Percentiles rank a stretch among this genome's conserved stretches.
Conservation (phyloP, 495 filamentous ascomycete genomes). For the Barbatosphaeria neglecta region DNA sequence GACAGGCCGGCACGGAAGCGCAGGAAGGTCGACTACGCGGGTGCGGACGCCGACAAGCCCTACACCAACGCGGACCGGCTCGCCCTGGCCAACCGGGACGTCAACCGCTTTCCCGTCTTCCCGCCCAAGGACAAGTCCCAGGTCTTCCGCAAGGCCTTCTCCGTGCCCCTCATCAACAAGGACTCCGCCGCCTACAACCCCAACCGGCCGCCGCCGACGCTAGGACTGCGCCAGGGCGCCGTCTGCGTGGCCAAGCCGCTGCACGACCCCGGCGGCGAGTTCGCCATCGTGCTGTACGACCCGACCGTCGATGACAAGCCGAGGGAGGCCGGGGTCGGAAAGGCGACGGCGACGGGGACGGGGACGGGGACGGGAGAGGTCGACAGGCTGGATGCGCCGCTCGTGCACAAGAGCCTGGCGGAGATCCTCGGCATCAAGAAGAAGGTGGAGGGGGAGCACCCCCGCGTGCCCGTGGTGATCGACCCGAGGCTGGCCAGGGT, state of each 20-base stretch:
- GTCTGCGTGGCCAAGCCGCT: slow-evolving; percentile 81
- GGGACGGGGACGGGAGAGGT: slow-evolving; percentile 35
- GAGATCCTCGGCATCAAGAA: slow-evolving; percentile 96
- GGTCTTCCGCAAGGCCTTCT: slow-evolving; percentile 72
- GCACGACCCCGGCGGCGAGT: slow-evolving; percentile 91
- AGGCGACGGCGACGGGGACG: slow-evolving; percentile 32
- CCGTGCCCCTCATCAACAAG: slow-evolving; percentile 80
- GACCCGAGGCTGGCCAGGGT: slow-evolving; percentile 87
- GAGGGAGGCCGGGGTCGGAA: slow-evolving; percentile 35
- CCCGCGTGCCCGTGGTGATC: slow-evolving; percentile 92
- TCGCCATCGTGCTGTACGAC: slow-evolving; percentile 92
- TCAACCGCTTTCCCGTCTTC: slow-evolving; percentile 83
- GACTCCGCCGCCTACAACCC: slow-evolving; percentile 57
- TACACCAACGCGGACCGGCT: slow-evolving; percentile 84
- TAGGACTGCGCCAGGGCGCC: slow-evolving; percentile 75
- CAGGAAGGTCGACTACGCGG: slow-evolving; percentile 80
- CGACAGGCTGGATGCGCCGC: slow-evolving; percentile 60
- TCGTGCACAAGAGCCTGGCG: slow-evolving; percentile 86
- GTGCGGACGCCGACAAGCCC: slow-evolving; percentile 66
- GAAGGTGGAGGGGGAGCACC: slow-evolving; percentile 63
- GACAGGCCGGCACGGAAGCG: slow-evolving; percentile 78
- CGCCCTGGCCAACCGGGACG: slow-evolving; percentile 76
- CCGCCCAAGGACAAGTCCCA: slow-evolving; percentile 77
- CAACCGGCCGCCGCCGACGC: slow-evolving; percentile 66
- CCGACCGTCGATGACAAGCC: slow-evolving; percentile 84